A percentile compares a stretch with the other conserved stretches of the same genome.
Conservation (phyloP, 257 asterid species). For the Solanum paucissectum region DNA sequence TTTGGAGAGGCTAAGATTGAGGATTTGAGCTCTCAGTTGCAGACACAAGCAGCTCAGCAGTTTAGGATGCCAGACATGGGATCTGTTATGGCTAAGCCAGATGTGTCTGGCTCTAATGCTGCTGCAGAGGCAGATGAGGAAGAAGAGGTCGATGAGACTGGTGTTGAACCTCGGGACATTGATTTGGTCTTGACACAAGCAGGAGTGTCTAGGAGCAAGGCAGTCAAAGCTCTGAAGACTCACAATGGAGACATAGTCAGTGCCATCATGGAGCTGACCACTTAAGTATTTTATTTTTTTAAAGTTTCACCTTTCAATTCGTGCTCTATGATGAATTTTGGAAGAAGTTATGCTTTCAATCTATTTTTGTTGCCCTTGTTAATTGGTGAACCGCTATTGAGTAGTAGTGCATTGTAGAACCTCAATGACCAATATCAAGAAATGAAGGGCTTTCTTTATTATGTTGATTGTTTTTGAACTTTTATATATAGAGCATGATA, state of each 20-base stretch:
- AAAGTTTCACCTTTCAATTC: background rate
- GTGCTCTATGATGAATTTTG: slow-evolving; percentile 8
- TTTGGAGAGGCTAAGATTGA: slow-evolving; percentile 93
- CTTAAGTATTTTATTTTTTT: slow-evolving; percentile 6
- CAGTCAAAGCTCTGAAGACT: slow-evolving; percentile 77
- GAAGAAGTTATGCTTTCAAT: slow-evolving; percentile 9
- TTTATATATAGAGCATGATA: background rate
- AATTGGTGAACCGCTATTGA: background rate
- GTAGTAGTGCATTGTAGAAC: background rate
- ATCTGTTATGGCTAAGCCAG: slow-evolving; percentile 52
- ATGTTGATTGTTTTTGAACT: background rate
- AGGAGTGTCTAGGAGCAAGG: slow-evolving; percentile 62
- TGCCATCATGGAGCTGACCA: slow-evolving; percentile 89
- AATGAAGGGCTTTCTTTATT: background rate
- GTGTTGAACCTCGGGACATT: slow-evolving; percentile 61
- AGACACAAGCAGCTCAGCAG: slow-evolving; percentile 91
- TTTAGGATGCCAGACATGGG: slow-evolving; percentile 78
- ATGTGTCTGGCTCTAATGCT: slow-evolving; percentile 25
- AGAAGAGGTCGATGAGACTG: slow-evolving; percentile 70
- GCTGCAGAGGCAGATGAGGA: slow-evolving; percentile 48
- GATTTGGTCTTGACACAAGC: slow-evolving; percentile 94
- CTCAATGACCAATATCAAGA: background rate
- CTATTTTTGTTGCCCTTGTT: slow-evolving; percentile 1
- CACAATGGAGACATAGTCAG: slow-evolving; percentile 77
- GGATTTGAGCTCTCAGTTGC: slow-evolving; percentile 90